Base-by-base conservation (phyloP, 1,284 basidiomycete species). In the Irpex sp. region DNA sequence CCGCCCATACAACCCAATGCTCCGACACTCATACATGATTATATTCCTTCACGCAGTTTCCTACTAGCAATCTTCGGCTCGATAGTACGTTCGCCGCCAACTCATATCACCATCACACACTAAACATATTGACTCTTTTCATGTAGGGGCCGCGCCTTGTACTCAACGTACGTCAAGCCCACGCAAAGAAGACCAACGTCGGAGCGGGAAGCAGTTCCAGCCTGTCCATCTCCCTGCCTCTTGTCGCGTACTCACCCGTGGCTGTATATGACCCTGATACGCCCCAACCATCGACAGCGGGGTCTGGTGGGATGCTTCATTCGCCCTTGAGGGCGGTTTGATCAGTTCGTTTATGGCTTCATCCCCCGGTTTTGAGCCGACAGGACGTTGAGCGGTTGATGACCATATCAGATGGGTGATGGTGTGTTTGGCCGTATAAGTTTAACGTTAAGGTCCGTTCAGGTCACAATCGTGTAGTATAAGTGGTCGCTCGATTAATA, bases 121-220 rank as follows among this genome's bases (percentile, higher is more conserved):
- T 18, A 12, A 45, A 58, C 36, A 5, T 9, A 21, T n/a, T 37
- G 18, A 19, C 6, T 33, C 10, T 5, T 19, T 5, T 4, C 18
- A 53, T 21, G 35, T 53, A 71, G 70, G 70, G 70, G 33, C 66
- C 70, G 1, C 70, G 70, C 16, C 69, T 71, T 2, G 62, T 71
- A 35, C 61, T 68, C 54, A 71, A 69, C 58, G 57, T 71, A 16
- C 66, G 70, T 14, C 62, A 56, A 14, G 58, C 61, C 35, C 63
- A 68, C 60, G 58, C 63, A 2, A 42, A 56, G 12, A 61, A 56
- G 42, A 52, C 57, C 57, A 58, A 42, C 19, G 8, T 28, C 21
- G 52, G 21, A 53, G 42, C 55, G 2, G 63, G 61, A 10, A 61
- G 61, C 21, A 59, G 62, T 12, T 39, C 64, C 18, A 51, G 48